Evolutionary conservation across 2,329 filamentous ascomycete genomes (phyloP).

Genomic region (Berkeleyomyces basicola): DNA sequence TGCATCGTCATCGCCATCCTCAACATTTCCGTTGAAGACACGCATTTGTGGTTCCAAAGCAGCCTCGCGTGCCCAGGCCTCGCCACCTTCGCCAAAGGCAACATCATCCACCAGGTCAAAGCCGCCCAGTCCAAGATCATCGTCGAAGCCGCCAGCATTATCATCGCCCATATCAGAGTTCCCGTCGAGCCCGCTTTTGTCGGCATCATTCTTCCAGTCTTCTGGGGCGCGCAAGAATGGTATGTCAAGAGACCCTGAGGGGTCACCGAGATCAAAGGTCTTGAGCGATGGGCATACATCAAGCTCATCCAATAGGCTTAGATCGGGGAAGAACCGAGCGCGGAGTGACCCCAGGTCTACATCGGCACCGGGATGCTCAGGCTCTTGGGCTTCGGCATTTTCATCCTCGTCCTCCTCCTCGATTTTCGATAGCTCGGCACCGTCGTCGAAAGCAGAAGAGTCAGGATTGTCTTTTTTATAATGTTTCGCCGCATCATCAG

Average conservation of each 20-base stretch:
- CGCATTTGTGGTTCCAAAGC: slow-evolving; percentile 75
- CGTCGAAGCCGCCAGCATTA: slow-evolving; percentile 53
- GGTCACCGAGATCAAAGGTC: slow-evolving; percentile 78
- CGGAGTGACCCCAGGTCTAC: slow-evolving; percentile 66
- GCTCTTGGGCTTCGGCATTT: slow-evolving; percentile 26
- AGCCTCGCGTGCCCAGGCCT: slow-evolving; percentile 85
- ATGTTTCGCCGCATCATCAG: slow-evolving; percentile 31
- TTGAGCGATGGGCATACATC: slow-evolving; percentile 93
- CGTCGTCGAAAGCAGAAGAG: background rate
- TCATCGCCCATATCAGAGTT: slow-evolving; percentile 74
- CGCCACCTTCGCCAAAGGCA: slow-evolving; percentile 87
- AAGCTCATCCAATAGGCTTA: slow-evolving; percentile 60
- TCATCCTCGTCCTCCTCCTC: slow-evolving; percentile 23
- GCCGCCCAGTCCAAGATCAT: slow-evolving; percentile 55
- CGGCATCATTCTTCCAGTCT: slow-evolving; percentile 50
- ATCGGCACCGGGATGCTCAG: slow-evolving; percentile 34
- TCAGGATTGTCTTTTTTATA: slow-evolving; percentile 19
- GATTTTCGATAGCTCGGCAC: slow-evolving; percentile 2
- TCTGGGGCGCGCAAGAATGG: slow-evolving; percentile 83
- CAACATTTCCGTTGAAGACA: slow-evolving; percentile 48
- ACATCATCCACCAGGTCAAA: slow-evolving; percentile 62
- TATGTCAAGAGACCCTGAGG: slow-evolving; percentile 70
- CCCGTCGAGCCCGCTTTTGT: slow-evolving; percentile 41
- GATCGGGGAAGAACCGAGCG: slow-evolving; percentile 69
- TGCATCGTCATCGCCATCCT: slow-evolving; percentile 32